These are phyloP conservation scores for Ceratorhiza oryzae-sativae DNA, from an alignment of 1,284 basidiomycete species.

Conservation along the genomic window DNA sequence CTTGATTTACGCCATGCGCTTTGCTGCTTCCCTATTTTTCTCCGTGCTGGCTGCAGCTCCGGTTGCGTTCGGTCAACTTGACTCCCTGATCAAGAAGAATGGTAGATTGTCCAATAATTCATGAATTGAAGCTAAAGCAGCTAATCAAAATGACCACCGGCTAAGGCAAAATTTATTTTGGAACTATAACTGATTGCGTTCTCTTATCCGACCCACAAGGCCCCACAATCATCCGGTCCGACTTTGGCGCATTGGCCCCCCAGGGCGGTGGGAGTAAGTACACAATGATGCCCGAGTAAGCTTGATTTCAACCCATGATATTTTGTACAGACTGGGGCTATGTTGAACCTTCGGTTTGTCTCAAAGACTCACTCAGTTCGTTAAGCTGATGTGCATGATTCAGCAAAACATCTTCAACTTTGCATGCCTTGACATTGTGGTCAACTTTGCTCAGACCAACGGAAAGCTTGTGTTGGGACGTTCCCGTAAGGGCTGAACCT, in stretches of 20 bases:
- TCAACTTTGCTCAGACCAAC: slow-evolving; percentile 28
- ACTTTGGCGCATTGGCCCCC: slow-evolving; percentile 26
- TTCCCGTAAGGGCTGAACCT: no score
- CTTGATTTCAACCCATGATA: neutral
- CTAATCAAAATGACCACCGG: neutral
- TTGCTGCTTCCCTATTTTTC: neutral
- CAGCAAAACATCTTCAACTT: slow-evolving; percentile 12
- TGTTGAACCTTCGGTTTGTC: neutral
- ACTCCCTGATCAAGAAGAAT: slow-evolving; percentile 16
- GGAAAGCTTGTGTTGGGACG: slow-evolving; percentile 35
- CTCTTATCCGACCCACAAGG: slow-evolving; percentile 22
- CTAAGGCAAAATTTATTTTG: slow-evolving; percentile 39
- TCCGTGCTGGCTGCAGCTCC: slow-evolving; percentile 15
- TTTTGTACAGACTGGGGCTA: slow-evolving; percentile 12
- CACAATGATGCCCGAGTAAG: no score
- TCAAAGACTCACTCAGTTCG: neutral
- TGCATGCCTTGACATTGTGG: neutral
- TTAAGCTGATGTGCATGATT: neutral
- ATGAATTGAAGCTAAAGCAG: neutral
- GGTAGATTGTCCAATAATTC: neutral
- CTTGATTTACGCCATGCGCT: neutral
- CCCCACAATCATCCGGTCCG: slow-evolving; percentile 5
- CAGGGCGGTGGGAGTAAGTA: slow-evolving; percentile 22
- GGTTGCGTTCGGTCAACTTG: slow-evolving; percentile 12
- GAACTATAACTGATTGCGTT: slow-evolving; percentile 8